Evolutionary conservation across 768 basidiomycete genomes (phyloP).

Genomic region (Scleroderma bovista): DNA sequence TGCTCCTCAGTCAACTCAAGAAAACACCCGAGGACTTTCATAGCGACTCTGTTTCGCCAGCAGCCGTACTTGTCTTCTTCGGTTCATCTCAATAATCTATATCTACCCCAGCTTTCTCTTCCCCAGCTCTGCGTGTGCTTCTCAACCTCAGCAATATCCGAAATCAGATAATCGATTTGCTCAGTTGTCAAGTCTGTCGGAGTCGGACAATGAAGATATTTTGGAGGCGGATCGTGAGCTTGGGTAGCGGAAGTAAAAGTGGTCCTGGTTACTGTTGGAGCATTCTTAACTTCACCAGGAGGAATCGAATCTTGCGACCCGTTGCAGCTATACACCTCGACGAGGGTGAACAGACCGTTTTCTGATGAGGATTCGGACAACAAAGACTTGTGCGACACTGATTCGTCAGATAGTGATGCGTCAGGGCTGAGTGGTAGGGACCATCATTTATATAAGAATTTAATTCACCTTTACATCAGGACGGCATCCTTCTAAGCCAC

Average conservation of each 20-base stretch:
- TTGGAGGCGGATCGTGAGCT: slow-evolving; percentile 68
- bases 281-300: slow-evolving; percentile 29
- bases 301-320: slow-evolving; percentile 45
- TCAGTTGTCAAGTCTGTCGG: slow-evolving; percentile 36
- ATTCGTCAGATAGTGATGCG: slow-evolving; percentile 37
- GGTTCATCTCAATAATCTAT: slow-evolving; percentile 46
- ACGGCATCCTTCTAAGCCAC: slow-evolving; percentile 12
- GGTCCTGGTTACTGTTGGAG: not conserved
- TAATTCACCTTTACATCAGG: slow-evolving; percentile 16
- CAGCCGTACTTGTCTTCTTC: slow-evolving; percentile 8
- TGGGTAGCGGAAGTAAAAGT: slow-evolving; percentile 53
- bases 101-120: slow-evolving; percentile 37
- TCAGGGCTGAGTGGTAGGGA: slow-evolving; percentile 36
- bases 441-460: not conserved
- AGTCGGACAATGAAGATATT: slow-evolving; percentile 59
- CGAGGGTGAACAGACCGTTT: slow-evolving; percentile 46
- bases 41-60: not conserved
- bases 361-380: slow-evolving; percentile 79
- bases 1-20: slow-evolving; percentile 39
- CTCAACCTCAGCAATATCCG: slow-evolving; percentile 4
- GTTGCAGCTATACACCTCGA: slow-evolving; percentile 14
- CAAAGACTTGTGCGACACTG: slow-evolving; percentile 43
- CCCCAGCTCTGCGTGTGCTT: slow-evolving; percentile 21
- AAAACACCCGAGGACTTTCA: slow-evolving; percentile 9
- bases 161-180: slow-evolving; percentile 2